These are phyloP conservation scores for Thalassiosira profunda DNA, from an alignment of 108 stramenopile species.

Conservation along the genomic window DNA sequence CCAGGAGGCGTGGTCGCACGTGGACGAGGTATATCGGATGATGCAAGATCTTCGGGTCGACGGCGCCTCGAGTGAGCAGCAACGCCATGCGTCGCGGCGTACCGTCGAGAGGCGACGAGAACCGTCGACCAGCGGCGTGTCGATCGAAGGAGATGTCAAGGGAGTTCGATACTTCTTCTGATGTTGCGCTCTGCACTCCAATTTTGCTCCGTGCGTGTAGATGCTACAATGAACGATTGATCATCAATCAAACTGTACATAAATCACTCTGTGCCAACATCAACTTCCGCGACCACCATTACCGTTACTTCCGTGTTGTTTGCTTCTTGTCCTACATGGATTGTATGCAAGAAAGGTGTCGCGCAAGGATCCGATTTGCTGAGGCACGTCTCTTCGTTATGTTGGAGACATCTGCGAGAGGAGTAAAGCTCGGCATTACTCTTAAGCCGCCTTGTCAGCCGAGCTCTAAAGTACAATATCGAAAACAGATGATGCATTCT, in stretches of 20 bases:
- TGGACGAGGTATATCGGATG: slow-evolving; percentile 31
- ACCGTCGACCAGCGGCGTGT: background rate
- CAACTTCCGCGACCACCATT: no score
- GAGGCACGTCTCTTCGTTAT: no score
- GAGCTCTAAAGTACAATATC: background rate
- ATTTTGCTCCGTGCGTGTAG: background rate
- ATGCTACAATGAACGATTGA: background rate
- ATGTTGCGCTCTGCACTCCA: background rate
- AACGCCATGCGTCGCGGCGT: background rate
- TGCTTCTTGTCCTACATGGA: no score
- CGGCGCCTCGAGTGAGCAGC: background rate
- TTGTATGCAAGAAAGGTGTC: no score
- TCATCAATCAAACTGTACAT: no score
- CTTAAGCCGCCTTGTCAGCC: no score
- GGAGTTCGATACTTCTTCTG: background rate
- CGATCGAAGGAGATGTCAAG: background rate
- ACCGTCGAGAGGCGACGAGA: background rate
- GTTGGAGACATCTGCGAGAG: no score
- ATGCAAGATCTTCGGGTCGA: slow-evolving; percentile 11
- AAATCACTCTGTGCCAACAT: no score
- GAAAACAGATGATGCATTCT: background rate
- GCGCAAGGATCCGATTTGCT: no score
- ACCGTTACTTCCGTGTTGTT: no score
- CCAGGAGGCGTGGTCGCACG: slow-evolving; percentile 19
- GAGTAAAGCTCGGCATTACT: no score